phyloP scores from a whole-genome alignment of 2,329 filamentous ascomycete genomes.

The Dryadomyces quercivorus region DNA sequence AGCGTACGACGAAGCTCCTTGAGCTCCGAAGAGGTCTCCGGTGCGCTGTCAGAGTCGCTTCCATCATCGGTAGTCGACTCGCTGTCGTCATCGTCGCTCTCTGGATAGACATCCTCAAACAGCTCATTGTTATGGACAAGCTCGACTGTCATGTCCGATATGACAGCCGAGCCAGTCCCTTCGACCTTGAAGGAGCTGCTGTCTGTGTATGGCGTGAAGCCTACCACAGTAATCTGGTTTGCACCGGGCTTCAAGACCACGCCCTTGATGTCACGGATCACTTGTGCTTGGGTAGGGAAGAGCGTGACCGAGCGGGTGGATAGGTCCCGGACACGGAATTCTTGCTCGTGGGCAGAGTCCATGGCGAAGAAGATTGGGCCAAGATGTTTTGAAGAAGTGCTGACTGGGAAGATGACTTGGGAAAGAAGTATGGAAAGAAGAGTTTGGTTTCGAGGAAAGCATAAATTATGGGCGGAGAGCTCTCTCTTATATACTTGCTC shows the following conservation, averaged over 20 bases:
- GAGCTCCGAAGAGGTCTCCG: slow-evolving; percentile 14
- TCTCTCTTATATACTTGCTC: too few relatives aligned
- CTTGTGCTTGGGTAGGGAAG: slow-evolving; percentile 47
- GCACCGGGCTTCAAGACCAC: slow-evolving; percentile 38
- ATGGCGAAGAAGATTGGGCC: slow-evolving; percentile 13
- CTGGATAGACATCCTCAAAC: slow-evolving; percentile 42
- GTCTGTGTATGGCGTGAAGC: slow-evolving; percentile 39
- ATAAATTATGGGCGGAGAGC: too few relatives aligned
- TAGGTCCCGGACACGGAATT: slow-evolving; percentile 45
- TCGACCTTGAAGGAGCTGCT: slow-evolving; percentile 48
- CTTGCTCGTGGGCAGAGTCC: slow-evolving; percentile 28
- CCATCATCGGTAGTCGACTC: slow-evolving; percentile 18
- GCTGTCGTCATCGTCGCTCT: slow-evolving; percentile 20
- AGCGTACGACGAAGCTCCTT: slow-evolving; percentile 20
- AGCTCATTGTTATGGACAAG: slow-evolving; percentile 40
- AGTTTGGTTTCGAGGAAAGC: too few relatives aligned
- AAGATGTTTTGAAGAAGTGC: not conserved
- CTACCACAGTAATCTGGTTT: slow-evolving; percentile 44
- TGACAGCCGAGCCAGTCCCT: slow-evolving; percentile 42
- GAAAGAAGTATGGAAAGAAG: not conserved
- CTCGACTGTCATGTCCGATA: slow-evolving; percentile 51
- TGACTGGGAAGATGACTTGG: not conserved
- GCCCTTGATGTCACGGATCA: slow-evolving; percentile 46
- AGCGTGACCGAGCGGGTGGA: slow-evolving; percentile 49
- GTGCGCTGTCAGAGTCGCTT: slow-evolving; percentile 13